A percentile compares a stretch with the other conserved stretches of the same genome.
Conservation (phyloP, 2,329 filamentous ascomycete genomes). For the Raffaelea albimanens region DNA sequence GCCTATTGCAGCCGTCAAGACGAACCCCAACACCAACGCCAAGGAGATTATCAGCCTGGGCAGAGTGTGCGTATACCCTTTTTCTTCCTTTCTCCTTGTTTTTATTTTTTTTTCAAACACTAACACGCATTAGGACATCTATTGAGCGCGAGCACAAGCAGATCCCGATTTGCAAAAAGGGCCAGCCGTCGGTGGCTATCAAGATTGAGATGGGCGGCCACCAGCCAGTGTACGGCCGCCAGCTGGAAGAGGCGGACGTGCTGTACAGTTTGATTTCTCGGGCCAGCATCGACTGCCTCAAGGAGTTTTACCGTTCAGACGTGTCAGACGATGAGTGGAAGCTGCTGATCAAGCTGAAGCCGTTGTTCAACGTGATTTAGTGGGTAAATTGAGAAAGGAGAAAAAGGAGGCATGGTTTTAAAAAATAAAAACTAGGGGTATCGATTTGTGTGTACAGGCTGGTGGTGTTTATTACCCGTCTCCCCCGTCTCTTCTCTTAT, state of each 20-base stretch:
- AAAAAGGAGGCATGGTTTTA: too few species aligned
- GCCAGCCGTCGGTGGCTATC: constrained; percentile 91
- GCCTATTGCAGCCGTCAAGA: constrained; percentile 79
- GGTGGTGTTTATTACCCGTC: too few species aligned
- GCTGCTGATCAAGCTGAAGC: constrained; percentile 91
- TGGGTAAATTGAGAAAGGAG: too few species aligned
- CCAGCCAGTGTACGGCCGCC: constrained; percentile 89
- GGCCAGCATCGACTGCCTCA: constrained; percentile 84
- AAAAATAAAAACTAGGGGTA: too few species aligned
- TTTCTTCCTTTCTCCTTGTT: background rate
- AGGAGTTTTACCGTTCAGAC: constrained; percentile 87
- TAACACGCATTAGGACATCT: constrained; percentile 55
- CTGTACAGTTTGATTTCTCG: constrained; percentile 85
- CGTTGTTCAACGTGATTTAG: constrained; percentile 77
- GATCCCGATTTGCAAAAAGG: constrained; percentile 84
- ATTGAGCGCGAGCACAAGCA: constrained; percentile 98
- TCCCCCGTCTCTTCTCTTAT: too few species aligned
- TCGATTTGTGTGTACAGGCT: too few species aligned
- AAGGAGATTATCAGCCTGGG: constrained; percentile 82
- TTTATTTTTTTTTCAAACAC: constrained; percentile 3
- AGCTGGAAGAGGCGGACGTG: constrained; percentile 82
- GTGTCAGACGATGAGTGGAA: constrained; percentile 90
- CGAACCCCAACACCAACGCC: constrained; percentile 63
- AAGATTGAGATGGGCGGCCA: constrained; percentile 92
- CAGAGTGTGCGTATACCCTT: constrained; percentile 67